A percentile compares a stretch with the other conserved stretches of the same genome.
Evolutionary conservation across 2,329 filamentous ascomycete genomes (phyloP).

Genomic region (Aureobasidium melanogenum): DNA sequence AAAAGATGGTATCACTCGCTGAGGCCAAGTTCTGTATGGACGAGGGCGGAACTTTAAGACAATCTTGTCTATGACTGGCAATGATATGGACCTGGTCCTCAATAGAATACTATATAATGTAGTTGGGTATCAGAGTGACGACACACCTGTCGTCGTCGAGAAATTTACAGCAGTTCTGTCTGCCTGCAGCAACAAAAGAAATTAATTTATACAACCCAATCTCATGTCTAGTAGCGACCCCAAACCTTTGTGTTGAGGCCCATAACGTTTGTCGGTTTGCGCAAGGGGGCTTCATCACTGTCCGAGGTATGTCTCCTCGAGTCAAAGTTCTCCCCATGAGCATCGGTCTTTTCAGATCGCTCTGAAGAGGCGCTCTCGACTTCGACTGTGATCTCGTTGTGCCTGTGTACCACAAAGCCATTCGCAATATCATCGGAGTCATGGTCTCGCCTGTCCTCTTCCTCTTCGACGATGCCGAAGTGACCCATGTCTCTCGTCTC

Average conservation of each 20-base stretch:
- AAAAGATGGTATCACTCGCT: not conserved
- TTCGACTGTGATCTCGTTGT: slow-evolving; percentile 2
- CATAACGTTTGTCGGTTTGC: slow-evolving; percentile 2
- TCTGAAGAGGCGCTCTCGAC: not conserved
- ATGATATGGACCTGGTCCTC: not conserved
- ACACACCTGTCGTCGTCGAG: not conserved
- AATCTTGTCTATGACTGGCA: not conserved
- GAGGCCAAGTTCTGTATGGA: not conserved
- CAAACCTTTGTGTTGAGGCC: slow-evolving; percentile 6
- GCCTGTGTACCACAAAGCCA: slow-evolving; percentile 8
- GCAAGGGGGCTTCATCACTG: not conserved
- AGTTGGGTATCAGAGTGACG: not conserved
- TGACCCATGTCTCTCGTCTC: not conserved
- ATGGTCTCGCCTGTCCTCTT: not conserved
- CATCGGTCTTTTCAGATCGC: not conserved
- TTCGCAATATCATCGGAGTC: not conserved
- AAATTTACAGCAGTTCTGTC: not conserved
- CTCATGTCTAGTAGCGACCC: slow-evolving; percentile 1
- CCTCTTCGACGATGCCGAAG: slow-evolving; percentile 4
- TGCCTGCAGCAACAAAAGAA: not conserved
- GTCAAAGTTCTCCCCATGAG: not conserved
- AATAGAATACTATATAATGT: not conserved
- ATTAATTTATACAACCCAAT: not conserved
- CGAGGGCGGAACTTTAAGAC: not conserved
- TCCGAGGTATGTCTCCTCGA: not conserved